Evolutionary conservation across 2,329 filamentous ascomycete species (phyloP).

Genomic region (Cercospora canescens): DNA sequence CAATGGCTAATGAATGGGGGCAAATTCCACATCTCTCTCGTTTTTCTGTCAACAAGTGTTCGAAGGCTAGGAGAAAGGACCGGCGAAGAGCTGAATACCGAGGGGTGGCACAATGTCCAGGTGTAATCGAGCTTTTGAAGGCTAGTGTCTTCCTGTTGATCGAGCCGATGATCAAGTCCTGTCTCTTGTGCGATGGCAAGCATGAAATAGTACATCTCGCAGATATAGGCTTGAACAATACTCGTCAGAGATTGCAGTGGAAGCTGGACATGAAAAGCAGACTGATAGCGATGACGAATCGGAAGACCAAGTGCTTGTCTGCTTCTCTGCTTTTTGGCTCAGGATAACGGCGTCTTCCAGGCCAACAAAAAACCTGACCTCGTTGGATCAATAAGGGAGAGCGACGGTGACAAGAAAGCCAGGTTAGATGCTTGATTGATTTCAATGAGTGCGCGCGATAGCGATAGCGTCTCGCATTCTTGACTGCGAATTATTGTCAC

Average conservation of each 20-base stretch:
- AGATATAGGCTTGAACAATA: too few species aligned
- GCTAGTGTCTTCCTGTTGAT: not conserved
- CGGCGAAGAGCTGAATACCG: not conserved
- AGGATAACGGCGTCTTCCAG: too few species aligned
- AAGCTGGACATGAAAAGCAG: not conserved
- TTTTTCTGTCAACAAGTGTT: slow-evolving; percentile 38
- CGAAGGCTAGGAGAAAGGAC: not conserved
- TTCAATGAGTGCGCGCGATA: too few species aligned
- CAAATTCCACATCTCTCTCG: slow-evolving; percentile 29
- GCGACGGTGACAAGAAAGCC: too few species aligned
- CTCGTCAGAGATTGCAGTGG: not conserved
- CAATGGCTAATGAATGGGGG: slow-evolving; percentile 37
- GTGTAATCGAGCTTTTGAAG: slow-evolving; percentile 6
- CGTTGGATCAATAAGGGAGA: too few species aligned
- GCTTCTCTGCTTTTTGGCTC: too few species aligned
- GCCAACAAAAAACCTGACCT: too few species aligned
- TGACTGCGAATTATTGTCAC: not conserved
- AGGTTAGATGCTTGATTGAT: too few species aligned
- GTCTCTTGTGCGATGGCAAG: not conserved
- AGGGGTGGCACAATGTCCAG: too few species aligned
- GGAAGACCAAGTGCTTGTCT: too few species aligned
- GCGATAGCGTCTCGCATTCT: not conserved
- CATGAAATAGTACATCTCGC: too few species aligned
- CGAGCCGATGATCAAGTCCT: not conserved
- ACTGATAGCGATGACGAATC: not conserved